A percentile compares a stretch with the other conserved stretches of the same genome.
Conservation (phyloP, 2,329 filamentous ascomycete genomes). For the Cercospora brassicicola region DNA sequence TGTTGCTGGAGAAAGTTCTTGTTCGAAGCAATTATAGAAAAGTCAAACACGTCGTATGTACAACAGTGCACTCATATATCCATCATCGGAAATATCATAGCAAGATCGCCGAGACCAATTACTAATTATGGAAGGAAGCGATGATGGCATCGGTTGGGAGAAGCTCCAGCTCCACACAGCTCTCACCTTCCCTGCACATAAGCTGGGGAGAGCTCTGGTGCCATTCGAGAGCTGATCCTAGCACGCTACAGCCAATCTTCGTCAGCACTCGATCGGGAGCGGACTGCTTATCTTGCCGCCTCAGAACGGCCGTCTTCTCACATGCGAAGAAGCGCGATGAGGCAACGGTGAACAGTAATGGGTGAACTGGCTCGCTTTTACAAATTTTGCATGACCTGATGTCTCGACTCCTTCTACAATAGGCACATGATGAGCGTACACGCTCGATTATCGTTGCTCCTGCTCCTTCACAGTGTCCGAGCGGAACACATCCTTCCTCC, state of each 20-base stretch:
- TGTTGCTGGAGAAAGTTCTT: background rate
- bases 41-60: background rate
- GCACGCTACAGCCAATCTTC: background rate
- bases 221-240: background rate
- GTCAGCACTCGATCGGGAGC: background rate
- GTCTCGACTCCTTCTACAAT: slow-evolving; percentile 8
- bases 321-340: too few relatives aligned
- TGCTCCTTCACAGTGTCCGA: background rate
- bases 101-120: slow-evolving; percentile 1
- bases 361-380: slow-evolving; percentile 4
- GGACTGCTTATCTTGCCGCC: background rate
- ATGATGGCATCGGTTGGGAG: background rate
- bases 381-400: slow-evolving; percentile 6
- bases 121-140: slow-evolving; percentile 5
- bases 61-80: background rate
- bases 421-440: slow-evolving; percentile 5
- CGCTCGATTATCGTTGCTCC: slow-evolving; percentile 1
- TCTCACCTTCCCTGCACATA: background rate
- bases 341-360: background rate
- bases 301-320: background rate
- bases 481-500: background rate
- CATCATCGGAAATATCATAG: background rate
- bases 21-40: background rate
- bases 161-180: background rate
- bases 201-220: background rate